phyloP scores from a whole-genome alignment of 176 grass and related monocot species.

The Aegilops umbellulata region DNA sequence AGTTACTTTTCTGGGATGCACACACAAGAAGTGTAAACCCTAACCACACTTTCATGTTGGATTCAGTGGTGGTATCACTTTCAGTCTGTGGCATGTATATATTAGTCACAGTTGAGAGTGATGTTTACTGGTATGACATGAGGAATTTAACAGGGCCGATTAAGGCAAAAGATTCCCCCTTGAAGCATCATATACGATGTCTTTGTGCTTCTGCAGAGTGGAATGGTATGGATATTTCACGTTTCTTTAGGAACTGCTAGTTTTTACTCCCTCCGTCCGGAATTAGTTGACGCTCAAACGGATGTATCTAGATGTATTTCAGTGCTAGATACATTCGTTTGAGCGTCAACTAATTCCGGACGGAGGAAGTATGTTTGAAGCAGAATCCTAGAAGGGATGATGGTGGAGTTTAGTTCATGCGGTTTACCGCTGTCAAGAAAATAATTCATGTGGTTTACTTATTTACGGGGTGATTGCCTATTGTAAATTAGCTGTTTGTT shows the following conservation, averaged over 20 bases:
- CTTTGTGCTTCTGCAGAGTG: conserved; percentile 50
- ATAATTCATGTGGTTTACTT: too few species aligned
- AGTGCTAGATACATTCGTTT: too few species aligned
- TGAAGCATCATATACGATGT: conserved; percentile 46
- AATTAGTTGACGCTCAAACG: too few species aligned
- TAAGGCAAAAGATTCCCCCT: conserved; percentile 42
- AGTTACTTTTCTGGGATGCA: conserved; percentile 58
- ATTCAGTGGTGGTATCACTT: conserved; percentile 59
- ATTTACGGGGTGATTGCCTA: too few species aligned
- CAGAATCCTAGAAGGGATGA: not conserved
- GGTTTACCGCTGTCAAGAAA: too few species aligned
- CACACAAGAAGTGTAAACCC: conserved; percentile 32
- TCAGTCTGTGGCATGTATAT: conserved; percentile 56
- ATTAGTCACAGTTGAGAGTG: conserved; percentile 46
- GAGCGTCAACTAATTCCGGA: too few species aligned
- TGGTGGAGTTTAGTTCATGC: not conserved
- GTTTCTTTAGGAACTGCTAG: conserved; percentile 9
- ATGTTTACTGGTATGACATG: conserved; percentile 56
- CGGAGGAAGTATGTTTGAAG: not conserved
- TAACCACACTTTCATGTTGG: conserved; percentile 4
- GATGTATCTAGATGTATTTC: too few species aligned
- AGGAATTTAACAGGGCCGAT: conserved; percentile 53
- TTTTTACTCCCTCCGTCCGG: not conserved
- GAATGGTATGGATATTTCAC: conserved; percentile 42
- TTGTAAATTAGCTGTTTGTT: not conserved